phyloP scores from a whole-genome alignment of 805 yeast genomes.

The Barnettozyma wickerhamii region DNA sequence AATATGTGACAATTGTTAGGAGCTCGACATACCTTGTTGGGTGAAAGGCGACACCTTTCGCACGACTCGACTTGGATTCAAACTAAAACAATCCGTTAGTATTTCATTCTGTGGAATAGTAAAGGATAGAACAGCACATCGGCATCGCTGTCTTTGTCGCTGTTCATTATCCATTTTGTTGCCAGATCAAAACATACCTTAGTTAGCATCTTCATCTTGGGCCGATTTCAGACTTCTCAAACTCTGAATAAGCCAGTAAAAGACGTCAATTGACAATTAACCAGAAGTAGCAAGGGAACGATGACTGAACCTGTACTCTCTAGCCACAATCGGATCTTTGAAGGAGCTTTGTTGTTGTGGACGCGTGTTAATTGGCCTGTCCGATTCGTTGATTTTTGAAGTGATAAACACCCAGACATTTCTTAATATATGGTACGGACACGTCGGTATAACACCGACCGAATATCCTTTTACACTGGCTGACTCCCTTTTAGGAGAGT shows the following conservation, averaged over 20 bases:
- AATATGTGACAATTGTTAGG: not conserved
- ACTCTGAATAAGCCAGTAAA: not conserved
- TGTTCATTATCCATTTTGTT: not conserved
- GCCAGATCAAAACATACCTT: constrained; percentile 41
- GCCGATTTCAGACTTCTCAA: not conserved
- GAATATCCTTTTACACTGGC: not conserved
- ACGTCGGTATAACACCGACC: not conserved
- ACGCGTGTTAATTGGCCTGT: constrained; percentile 16
- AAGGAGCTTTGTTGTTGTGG: not conserved
- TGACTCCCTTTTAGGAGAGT: no score
- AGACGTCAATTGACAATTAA: not conserved
- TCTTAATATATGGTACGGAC: not conserved
- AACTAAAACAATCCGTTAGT: constrained; percentile 44
- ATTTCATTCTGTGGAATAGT: no score
- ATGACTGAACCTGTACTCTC: not conserved
- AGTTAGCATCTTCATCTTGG: constrained; percentile 78
- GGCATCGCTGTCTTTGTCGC: no score
- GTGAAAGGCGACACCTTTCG: constrained; percentile 96
- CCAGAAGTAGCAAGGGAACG: not conserved
- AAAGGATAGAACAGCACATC: no score
- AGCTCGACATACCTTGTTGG: constrained; percentile 54
- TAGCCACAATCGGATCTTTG: constrained; percentile 1
- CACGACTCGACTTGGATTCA: constrained; percentile 96
- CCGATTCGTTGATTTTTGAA: constrained; percentile 2
- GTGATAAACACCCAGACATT: constrained; percentile 3